phyloP scores from a whole-genome alignment of 148 eudicot species.

The Nepenthes gracilis region DNA sequence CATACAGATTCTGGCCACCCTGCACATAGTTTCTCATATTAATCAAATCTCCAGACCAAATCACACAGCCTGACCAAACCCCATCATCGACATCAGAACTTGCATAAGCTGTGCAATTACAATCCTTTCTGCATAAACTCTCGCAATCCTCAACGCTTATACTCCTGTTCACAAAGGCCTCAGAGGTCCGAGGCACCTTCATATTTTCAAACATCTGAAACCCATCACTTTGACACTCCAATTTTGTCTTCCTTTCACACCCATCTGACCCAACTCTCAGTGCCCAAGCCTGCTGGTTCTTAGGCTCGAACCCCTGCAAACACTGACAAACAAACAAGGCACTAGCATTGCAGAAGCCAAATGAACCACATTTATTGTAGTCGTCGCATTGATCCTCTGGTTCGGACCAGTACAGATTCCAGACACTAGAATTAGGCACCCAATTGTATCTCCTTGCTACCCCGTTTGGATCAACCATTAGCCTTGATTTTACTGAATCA shows the following conservation, averaged over 20 bases:
- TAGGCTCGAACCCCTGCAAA: conserved; percentile 28
- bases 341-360: conserved; percentile 17
- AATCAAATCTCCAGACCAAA: conserved; percentile 1
- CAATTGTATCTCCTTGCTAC: not conserved
- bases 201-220: too few relatives aligned
- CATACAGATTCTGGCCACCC: conserved; percentile 1
- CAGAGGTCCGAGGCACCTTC: too few relatives aligned
- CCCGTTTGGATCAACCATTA: conserved; percentile 18
- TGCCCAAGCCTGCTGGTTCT: conserved; percentile 18
- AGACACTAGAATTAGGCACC: too few relatives aligned
- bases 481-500: conserved; percentile 15
- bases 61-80: too few relatives aligned
- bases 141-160: too few relatives aligned
- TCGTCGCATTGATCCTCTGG: conserved; percentile 13
- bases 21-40: not conserved
- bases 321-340: conserved; percentile 16
- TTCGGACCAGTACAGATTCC: too few relatives aligned
- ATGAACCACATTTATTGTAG: conserved; percentile 27
- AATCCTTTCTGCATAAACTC: too few relatives aligned
- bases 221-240: conserved; percentile 5
- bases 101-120: too few relatives aligned
- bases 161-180: too few relatives aligned
- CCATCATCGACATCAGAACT: too few relatives aligned
- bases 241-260: conserved; percentile 16
- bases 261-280: conserved; percentile 24